Conservation (phyloP, 768 basidiomycete genomes). For the Trametes cinnabarina region DNA sequence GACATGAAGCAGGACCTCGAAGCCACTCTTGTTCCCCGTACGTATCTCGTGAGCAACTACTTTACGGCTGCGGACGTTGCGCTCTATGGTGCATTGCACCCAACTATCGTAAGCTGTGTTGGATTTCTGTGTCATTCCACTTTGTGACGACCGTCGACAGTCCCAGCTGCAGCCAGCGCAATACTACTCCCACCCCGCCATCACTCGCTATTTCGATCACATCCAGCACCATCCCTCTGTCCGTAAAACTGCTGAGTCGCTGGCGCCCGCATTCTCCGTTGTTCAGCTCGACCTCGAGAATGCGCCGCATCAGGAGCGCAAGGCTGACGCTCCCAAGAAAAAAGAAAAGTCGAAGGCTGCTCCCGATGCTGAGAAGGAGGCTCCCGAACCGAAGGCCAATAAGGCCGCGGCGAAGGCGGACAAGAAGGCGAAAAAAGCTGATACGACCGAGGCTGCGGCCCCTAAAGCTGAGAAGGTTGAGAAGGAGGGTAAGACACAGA, state of each 20-base stretch:
- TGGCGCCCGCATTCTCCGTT: slow-evolving; percentile 51
- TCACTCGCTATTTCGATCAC: slow-evolving; percentile 95
- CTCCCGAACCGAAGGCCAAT: slow-evolving; percentile 17
- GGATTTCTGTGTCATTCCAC: not conserved
- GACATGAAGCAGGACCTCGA: slow-evolving; percentile 60
- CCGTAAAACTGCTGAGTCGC: slow-evolving; percentile 49
- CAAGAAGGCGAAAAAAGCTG: slow-evolving; percentile 38
- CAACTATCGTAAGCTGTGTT: slow-evolving; percentile 64
- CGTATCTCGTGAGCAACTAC: slow-evolving; percentile 82
- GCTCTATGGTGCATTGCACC: slow-evolving; percentile 86
- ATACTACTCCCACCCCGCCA: slow-evolving; percentile 74
- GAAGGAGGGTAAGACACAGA: slow-evolving; percentile 43
- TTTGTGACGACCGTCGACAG: slow-evolving; percentile 36
- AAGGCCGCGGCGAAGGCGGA: slow-evolving; percentile 36
- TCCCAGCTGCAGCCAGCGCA: slow-evolving; percentile 67
- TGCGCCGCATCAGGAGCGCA: slow-evolving; percentile 74
- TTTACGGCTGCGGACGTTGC: slow-evolving; percentile 89
- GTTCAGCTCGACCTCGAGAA: slow-evolving; percentile 72
- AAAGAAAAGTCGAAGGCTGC: slow-evolving; percentile 52
- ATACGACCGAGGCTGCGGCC: slow-evolving; percentile 7
- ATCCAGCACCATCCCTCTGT: slow-evolving; percentile 74
- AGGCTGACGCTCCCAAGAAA: slow-evolving; percentile 71
- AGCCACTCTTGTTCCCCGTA: slow-evolving; percentile 65
- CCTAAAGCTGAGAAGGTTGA: slow-evolving; percentile 63
- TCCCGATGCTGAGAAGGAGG: slow-evolving; percentile 27